Evolutionary conservation across 371 early-diverging fungal species (phyloP).

Genomic region (Capillidium heterosporum): DNA sequence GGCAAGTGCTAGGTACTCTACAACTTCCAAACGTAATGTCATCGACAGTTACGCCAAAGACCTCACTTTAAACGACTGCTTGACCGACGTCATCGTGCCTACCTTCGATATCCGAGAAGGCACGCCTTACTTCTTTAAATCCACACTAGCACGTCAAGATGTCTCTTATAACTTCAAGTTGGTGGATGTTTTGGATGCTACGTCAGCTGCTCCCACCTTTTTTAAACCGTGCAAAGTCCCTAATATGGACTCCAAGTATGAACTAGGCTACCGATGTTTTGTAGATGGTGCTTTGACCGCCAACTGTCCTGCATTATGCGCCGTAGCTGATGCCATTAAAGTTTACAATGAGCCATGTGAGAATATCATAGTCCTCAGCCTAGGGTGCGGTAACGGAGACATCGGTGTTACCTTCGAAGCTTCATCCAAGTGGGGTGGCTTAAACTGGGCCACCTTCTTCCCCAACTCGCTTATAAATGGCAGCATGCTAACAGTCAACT

Average conservation of each 20-base stretch:
- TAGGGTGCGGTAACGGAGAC: slow-evolving; percentile 2
- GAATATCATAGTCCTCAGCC: neutral
- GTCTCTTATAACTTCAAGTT: neutral
- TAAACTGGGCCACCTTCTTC: neutral
- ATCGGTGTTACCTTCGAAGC: neutral
- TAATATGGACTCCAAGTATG: neutral
- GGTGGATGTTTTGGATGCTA: slow-evolving; percentile 5
- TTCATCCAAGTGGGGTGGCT: neutral
- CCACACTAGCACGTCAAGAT: neutral
- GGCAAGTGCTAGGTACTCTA: neutral
- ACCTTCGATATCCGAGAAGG: slow-evolving; percentile 1
- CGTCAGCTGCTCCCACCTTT: slow-evolving; percentile 8
- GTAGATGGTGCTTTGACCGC: neutral
- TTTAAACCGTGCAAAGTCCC: slow-evolving; percentile 3
- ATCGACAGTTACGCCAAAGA: neutral
- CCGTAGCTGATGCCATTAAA: neutral
- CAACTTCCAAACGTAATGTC: neutral
- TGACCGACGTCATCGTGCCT: neutral
- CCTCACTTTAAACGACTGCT: neutral
- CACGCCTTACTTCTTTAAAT: neutral
- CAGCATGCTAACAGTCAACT: neutral
- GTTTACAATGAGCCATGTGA: neutral
- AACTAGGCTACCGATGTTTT: neutral
- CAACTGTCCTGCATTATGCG: slow-evolving; percentile 1
- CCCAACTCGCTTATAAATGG: neutral